Base-by-base conservation (phyloP, 2,329 filamentous ascomycete genomes). In the Didymosphaeria variabile region DNA sequence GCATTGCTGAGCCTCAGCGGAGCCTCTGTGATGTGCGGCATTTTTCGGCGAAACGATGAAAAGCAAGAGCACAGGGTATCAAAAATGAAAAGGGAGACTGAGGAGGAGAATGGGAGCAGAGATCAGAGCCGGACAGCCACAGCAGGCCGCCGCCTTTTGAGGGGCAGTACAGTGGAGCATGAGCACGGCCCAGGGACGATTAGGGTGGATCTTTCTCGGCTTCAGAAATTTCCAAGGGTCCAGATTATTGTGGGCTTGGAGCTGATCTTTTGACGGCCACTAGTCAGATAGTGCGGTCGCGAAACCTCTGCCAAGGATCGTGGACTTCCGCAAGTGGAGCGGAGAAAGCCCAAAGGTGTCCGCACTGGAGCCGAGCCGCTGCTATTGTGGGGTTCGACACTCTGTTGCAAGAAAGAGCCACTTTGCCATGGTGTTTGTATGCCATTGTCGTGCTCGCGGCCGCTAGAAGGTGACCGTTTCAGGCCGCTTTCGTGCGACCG, bases 1-100 rank as follows among this genome's bases (percentile, higher is more conserved):
- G 65, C 55, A 54, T 51, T 69, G 63, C 67, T 71, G 42, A 72
- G 65, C 52, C 57, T 63, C 36, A 65, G 61, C 34, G 31, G 38
- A 7, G 55, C 19, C 15, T 44, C 49, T 19, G 55, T 58, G 21
- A 36, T 52, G 45, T 58, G 45, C 10, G 49, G 49, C 32, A 58
- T 51, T 44, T 42, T 36, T 50, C 36, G 38, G 26, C 23, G 55
- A 17, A 57, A 42, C 32, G 34, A 40, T 31, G 12, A 50, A 49
- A n/a, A 29, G 21, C 34, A 47, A 46, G 19, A 47, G 40, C 15
- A 55, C 32, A 21, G 45, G 47, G 34, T 40, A 38, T 44, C 44
- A 45, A 36, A 44, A 34, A 23, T 13, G 26, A 51, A 51, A 52
- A 52, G 13, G n/a, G 36, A 42, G 21, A 45, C 34, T 49, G 46